Percentiles rank a stretch among this genome's conserved stretches.
phyloP scores from a whole-genome alignment of 805 yeast species.

The Yamadazyma endophytica region DNA sequence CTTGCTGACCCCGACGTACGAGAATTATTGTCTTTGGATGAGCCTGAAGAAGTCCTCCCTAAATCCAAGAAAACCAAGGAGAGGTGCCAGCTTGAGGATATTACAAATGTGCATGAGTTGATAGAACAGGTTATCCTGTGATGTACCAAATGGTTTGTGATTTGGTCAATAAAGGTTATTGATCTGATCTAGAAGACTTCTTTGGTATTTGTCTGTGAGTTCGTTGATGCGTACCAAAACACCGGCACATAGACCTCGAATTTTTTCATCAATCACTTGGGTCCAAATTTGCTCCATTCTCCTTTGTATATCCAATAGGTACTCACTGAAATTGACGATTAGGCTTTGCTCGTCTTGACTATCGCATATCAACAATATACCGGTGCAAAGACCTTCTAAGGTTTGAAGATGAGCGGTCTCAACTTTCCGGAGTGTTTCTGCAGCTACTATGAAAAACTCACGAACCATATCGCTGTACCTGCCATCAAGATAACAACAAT shows the following conservation, averaged over 20 bases:
- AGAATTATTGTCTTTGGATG: constrained; percentile 4
- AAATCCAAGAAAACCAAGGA: constrained; percentile 2
- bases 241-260: constrained; percentile 39
- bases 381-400: constrained; percentile 37
- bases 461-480: constrained; percentile 53
- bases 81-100: constrained; percentile 2
- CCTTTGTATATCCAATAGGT: constrained; percentile 17
- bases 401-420: constrained; percentile 27
- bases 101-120: background rate
- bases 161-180: constrained; percentile 19
- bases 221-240: constrained; percentile 26
- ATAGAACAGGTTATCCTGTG: constrained; percentile 2
- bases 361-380: constrained; percentile 31
- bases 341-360: constrained; percentile 22
- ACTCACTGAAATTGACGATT: constrained; percentile 17
- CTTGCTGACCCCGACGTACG: constrained; percentile 34
- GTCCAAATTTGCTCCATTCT: constrained; percentile 32
- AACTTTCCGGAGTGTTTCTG: constrained; percentile 16
- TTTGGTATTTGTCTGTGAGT: constrained; percentile 21
- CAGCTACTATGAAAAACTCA: constrained; percentile 43
- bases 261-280: constrained; percentile 27
- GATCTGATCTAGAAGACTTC: constrained; percentile 26
- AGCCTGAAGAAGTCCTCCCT: background rate
- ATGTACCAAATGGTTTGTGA: background rate
- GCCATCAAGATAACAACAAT: constrained; percentile 51